Base-by-base conservation (phyloP, 345 rosid genomes). In the Murraya paniculata region DNA sequence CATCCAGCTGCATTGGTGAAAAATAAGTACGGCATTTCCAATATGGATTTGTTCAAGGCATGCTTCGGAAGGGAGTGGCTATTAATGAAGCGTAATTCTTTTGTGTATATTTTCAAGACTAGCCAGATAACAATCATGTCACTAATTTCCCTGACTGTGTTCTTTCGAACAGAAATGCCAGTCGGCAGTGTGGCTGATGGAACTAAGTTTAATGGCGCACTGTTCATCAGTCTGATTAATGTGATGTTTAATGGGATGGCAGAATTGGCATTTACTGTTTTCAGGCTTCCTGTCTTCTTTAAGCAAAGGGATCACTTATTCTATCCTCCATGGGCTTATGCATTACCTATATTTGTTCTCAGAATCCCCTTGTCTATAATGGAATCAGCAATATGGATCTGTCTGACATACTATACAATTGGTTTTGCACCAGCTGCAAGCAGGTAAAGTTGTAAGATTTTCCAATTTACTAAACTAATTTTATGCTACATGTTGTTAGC, bases 161-260 rank as follows among this genome's bases (percentile, higher is more conserved):
- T 84, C 81, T 39, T 90, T 2, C 85, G 92, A 78, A 87, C 96
- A 36, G 85, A 86, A 75, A 91, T 90, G 92, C 65, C 76, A 0
- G 86, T 72, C 3, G 91, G 91, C 27, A 68, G 75, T 3, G 76
- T 84, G 33, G 50, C 11, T 66, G 89, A 80, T 77, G 96, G 91
- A 59, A 64, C 28, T 56, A 87, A 86, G 73, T 92, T 74, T 77
- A 79, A 57, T 39, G 96, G 96, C 69, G 96, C 90, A 58, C 39
- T 92, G 27, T 89, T 90, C 76, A 89, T 89, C 82, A 81, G 90
- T 78, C 66, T 90, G 56, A 58, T 89, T 74, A 86, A 85, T 73
- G 77, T 92, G 16, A 92, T 92, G 96, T 90, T 90, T 68, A 92
- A 89, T 76, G 94, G 94, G 35, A 77, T 90, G 91, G 87, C 89